phyloP scores from a whole-genome alignment of 352 stramenopile species.

The Globisporangium spiculum region DNA sequence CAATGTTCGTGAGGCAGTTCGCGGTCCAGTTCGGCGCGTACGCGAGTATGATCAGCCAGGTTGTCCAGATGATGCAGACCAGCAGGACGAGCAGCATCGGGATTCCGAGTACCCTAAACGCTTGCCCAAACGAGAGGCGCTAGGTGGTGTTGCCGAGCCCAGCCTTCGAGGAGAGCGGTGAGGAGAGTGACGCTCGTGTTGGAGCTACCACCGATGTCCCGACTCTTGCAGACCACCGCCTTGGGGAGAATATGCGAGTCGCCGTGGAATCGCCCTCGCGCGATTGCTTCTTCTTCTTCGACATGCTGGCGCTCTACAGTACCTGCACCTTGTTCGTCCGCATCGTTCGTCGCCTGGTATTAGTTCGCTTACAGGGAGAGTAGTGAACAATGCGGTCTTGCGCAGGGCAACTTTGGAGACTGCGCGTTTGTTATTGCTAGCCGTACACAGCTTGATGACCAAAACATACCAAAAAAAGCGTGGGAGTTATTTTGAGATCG shows the following conservation, averaged over 20 bases:
- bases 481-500: no score
- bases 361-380: no score
- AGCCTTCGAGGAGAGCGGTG: not conserved
- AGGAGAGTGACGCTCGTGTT: not conserved
- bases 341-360: no score
- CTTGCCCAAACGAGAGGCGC: conserved; percentile 16
- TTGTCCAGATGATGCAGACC: conserved; percentile 29
- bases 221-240: not conserved
- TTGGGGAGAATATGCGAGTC: not conserved
- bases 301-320: not conserved
- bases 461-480: no score
- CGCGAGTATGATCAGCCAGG: conserved; percentile 30
- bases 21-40: conserved; percentile 24
- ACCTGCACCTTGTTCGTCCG: not conserved
- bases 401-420: no score
- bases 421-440: no score
- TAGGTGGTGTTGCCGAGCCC: no score
- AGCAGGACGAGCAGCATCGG: conserved; percentile 17
- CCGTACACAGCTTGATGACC: no score
- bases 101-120: conserved; percentile 21
- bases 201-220: not conserved
- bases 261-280: not conserved
- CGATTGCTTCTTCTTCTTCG: not conserved
- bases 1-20: conserved; percentile 57
- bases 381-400: no score